Conservation (phyloP, 1,284 basidiomycete genomes). For the Tilletia walkeri region DNA sequence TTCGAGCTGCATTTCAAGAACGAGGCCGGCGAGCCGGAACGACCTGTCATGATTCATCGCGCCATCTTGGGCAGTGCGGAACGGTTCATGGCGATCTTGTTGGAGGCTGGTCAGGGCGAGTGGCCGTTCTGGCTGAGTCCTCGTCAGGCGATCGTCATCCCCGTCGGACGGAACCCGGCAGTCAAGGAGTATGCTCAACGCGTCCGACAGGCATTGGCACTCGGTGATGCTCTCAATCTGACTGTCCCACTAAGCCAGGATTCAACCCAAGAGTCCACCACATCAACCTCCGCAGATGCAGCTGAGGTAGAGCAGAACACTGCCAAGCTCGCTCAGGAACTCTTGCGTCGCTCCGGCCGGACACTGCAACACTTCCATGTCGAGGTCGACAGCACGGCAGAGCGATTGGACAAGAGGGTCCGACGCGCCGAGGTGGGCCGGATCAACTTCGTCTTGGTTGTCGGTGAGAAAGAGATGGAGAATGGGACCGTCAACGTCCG, state of each 20-base stretch:
- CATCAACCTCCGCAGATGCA: background rate
- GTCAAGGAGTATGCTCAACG: conserved; percentile 29
- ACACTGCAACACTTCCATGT: conserved; percentile 47
- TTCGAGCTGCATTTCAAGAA: conserved; percentile 47
- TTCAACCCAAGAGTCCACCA: background rate
- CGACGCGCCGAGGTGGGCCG: conserved; percentile 40
- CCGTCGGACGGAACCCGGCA: conserved; percentile 26
- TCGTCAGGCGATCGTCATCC: conserved; percentile 46
- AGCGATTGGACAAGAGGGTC: conserved; percentile 44
- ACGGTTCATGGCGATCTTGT: conserved; percentile 53
- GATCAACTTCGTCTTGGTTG: conserved; percentile 49
- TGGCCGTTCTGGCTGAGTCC: conserved; percentile 54
- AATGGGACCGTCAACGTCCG: too few species aligned
- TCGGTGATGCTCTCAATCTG: conserved; percentile 20
- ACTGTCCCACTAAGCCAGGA: background rate
- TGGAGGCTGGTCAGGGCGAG: conserved; percentile 47
- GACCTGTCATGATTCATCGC: conserved; percentile 52
- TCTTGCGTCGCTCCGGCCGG: conserved; percentile 19
- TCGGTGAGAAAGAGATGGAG: conserved; percentile 44
- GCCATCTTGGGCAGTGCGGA: conserved; percentile 54
- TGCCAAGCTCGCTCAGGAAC: conserved; percentile 17
- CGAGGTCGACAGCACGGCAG: conserved; percentile 41
- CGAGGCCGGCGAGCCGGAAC: conserved; percentile 18
- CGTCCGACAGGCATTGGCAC: conserved; percentile 30
- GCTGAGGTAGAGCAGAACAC: background rate